Percentiles rank a stretch among this genome's conserved stretches.
Conservation (phyloP, 306 rosid species). For the Argentina anserina region DNA sequence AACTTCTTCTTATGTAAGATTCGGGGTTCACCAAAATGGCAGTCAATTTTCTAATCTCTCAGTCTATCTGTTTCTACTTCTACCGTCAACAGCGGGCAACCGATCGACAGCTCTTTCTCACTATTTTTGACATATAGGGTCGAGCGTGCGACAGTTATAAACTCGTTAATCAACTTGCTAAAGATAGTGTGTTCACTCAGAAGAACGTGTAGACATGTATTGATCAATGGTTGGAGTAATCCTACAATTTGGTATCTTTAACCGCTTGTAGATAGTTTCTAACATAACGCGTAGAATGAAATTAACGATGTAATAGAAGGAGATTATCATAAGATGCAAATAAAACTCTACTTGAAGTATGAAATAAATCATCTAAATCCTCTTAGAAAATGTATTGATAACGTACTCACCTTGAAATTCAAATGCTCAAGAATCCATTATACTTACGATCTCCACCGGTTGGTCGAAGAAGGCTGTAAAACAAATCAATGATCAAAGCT, state of each 20-base stretch:
- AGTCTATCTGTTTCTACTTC: background rate
- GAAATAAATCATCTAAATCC: background rate
- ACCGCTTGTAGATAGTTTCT: background rate
- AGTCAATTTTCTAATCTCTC: background rate
- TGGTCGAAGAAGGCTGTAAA: background rate
- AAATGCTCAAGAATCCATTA: background rate
- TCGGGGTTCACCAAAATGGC: background rate
- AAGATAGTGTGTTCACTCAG: background rate
- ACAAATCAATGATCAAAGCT: background rate
- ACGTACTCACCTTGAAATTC: background rate
- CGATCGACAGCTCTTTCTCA: background rate
- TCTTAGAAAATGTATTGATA: background rate
- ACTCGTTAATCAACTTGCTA: conserved; percentile 1
- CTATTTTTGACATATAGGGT: conserved; percentile 1
- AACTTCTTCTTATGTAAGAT: background rate
- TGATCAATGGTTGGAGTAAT: background rate
- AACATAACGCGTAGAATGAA: background rate
- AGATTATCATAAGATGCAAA: no score
- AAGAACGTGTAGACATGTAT: background rate
- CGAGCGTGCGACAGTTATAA: background rate
- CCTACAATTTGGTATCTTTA: background rate
- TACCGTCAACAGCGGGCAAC: background rate
- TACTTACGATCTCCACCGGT: background rate
- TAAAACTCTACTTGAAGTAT: background rate
- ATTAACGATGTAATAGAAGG: no score